Evolutionary conservation across 192 early-diverging fungal genomes (phyloP).

Genomic region (Kickxella alabastrina): DNA sequence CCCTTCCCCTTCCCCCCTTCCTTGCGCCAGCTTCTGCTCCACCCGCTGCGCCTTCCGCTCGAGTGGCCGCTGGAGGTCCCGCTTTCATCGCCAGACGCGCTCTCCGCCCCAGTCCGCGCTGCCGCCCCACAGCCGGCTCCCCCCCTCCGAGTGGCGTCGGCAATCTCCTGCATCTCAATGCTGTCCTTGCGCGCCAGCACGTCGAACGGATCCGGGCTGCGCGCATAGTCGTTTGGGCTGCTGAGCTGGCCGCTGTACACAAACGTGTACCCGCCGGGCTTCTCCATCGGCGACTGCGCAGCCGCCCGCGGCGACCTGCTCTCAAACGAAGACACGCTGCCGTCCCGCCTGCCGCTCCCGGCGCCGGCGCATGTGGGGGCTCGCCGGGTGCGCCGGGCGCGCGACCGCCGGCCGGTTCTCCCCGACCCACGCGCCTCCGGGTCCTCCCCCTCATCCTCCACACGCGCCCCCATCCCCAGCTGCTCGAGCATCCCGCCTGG

Average conservation of each 20-base stretch:
- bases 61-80: background rate
- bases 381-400: background rate
- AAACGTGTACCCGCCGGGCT: constrained; percentile 23
- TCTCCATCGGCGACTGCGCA: constrained; percentile 11
- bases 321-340: constrained; percentile 47
- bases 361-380: constrained; percentile 14
- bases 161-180: constrained; percentile 48
- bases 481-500: constrained; percentile 23
- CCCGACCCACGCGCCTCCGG: constrained; percentile 9
- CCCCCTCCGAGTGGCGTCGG: background rate
- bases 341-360: constrained; percentile 9
- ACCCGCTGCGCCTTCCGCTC: background rate
- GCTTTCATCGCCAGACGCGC: constrained; percentile 1
- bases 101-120: background rate
- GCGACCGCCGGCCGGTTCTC: constrained; percentile 17
- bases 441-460: constrained; percentile 12
- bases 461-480: too few species aligned
- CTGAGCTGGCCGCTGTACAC: constrained; percentile 26
- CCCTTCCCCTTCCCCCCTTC: background rate
- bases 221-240: constrained; percentile 2
- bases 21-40: background rate
- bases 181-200: constrained; percentile 48
- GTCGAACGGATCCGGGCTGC: constrained; percentile 22
- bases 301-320: constrained; percentile 6
- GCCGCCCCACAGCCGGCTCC: background rate